Evolutionary conservation across 1,284 basidiomycete species (phyloP).

Genomic region (Rhizopogon hawkerae): DNA sequence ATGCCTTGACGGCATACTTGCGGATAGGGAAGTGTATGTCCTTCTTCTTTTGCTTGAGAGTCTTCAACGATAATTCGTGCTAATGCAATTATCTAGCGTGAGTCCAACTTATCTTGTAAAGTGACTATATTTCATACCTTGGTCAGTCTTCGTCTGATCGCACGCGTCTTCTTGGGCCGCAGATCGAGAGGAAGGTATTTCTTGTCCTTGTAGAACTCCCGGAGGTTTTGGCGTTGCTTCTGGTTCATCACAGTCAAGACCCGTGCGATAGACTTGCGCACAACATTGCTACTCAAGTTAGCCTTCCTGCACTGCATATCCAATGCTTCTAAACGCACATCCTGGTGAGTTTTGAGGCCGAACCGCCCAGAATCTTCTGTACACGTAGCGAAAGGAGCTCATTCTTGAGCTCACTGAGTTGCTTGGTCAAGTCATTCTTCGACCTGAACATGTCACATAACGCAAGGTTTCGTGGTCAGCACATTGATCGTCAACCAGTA

Average conservation of each 20-base stretch:
- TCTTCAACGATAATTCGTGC: conserved; percentile 79
- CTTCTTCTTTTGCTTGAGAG: conserved; percentile 88
- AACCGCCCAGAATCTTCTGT: conserved; percentile 97
- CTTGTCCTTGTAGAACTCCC: conserved; percentile 98
- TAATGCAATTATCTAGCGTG: conserved; percentile 24
- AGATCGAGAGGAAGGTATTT: conserved; percentile 97
- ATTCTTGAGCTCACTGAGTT: conserved; percentile 90
- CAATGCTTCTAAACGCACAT: conserved; percentile 59
- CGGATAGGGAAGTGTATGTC: conserved; percentile 85
- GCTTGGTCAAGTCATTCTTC: conserved; percentile 95
- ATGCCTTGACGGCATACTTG: conserved; percentile 83
- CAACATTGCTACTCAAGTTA: conserved; percentile 61
- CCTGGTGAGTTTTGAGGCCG: conserved; percentile 93
- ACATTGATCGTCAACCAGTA: not conserved
- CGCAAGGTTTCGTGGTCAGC: conserved; percentile 4
- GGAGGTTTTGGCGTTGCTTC: conserved; percentile 94
- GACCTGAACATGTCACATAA: conserved; percentile 49
- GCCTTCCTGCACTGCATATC: not conserved
- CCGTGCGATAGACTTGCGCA: conserved; percentile 98
- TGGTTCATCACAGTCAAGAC: conserved; percentile 99
- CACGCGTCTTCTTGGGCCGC: conserved; percentile 96
- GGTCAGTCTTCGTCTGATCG: conserved; percentile 93
- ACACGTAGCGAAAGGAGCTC: conserved; percentile 93
- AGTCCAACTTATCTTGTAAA: not conserved
- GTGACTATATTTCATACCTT: conserved; percentile 45